A percentile compares a stretch with the other conserved stretches of the same genome.
Evolutionary conservation across 208 protist genomes (phyloP).

Genomic region (Tritrichomonas musculus): DNA sequence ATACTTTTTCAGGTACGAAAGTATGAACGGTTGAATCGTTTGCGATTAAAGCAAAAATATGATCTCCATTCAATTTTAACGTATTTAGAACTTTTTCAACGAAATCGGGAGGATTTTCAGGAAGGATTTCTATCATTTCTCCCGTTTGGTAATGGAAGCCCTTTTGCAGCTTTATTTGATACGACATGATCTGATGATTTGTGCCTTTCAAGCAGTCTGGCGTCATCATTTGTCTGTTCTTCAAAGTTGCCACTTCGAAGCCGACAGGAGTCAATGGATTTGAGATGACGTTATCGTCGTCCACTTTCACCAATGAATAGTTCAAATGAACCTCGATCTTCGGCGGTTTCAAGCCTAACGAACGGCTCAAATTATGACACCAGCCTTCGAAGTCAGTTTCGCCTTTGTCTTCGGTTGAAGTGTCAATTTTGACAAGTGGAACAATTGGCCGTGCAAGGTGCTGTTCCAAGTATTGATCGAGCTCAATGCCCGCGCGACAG

Average conservation of each 20-base stretch:
- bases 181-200: background rate
- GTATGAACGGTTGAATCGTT: background rate
- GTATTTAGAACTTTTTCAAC: background rate
- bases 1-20: background rate
- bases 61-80: background rate
- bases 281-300: background rate
- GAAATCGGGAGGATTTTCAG: background rate
- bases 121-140: background rate
- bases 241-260: background rate
- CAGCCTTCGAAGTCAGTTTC: background rate
- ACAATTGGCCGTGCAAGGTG: background rate
- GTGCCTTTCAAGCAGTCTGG: no score
- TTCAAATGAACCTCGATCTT: background rate
- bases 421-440: background rate
- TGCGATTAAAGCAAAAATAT: background rate
- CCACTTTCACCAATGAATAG: background rate
- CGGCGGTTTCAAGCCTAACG: background rate
- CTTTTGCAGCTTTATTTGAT: background rate
- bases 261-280: background rate
- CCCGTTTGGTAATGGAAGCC: background rate
- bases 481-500: background rate
- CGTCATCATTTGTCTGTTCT: background rate
- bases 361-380: background rate
- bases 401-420: background rate
- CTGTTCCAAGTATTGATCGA: background rate